Evolutionary conservation across 106 monocot genomes (phyloP), one percentile per base, ranked within the genome.

Genomic region (Gastrodia elata): DNA sequence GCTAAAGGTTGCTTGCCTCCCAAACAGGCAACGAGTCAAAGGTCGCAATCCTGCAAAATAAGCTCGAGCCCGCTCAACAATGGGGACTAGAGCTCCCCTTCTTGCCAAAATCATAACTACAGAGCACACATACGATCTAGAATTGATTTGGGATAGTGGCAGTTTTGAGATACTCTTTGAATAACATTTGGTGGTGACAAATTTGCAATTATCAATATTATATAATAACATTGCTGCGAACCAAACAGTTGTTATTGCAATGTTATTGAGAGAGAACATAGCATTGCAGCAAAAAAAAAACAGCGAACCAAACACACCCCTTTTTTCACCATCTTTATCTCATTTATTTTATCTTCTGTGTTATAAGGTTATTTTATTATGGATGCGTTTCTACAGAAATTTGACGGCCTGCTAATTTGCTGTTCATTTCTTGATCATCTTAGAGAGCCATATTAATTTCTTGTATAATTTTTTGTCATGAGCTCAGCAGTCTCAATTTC

Each of bases 401-500:
- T 37, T 37, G 34, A 37, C 35, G 67, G 38, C n/a, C n/a, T 69
- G 40, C 24, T 35, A 69, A 2, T 68, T 68, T 35, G 69, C 1
- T 40, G 18, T 69, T 35, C 40, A 39, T 40, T 39, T 69, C 0
- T 25, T 4, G 11, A 40, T 41, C 35, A 0, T 69, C 40, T 26
- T 69, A 24, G 22, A 69, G 33, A 39, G 1, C 40, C 8, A 3
- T 41, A 38, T 36, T n/a, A 38, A 11, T 40, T 69, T 6, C 40
- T 69, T 69, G n/a, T 69, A 9, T 69, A 24, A 25, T 39, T 8
- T 69, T 40, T 69, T 32, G 13, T 25, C 40, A 89, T 92, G 85
- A 87, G 82, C 76, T 86, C 86, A 0, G 75, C 75, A 15, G 76
- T 94, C 64, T 94, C 83, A 49, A 74, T 75, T 70, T 71, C 83